Evolutionary conservation across 371 early-diverging fungal genomes (phyloP), one percentile per base, ranked within the genome.

Genomic region (Mortierella sp.): DNA sequence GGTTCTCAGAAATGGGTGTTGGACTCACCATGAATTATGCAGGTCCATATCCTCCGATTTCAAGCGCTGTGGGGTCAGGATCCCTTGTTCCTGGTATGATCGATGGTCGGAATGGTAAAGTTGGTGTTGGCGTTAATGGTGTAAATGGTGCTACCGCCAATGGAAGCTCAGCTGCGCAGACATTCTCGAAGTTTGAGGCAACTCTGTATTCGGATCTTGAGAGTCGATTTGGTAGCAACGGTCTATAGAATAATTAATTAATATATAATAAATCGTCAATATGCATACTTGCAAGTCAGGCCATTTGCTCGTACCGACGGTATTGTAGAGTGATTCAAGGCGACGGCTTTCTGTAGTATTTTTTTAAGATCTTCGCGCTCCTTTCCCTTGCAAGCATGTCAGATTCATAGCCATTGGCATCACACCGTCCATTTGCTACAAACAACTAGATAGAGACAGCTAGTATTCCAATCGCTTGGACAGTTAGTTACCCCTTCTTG

Each of bases 1-100:
- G 81, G 40, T 80, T 80, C 37, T 66, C 81, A 32, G 81, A 80
- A 51, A 80, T 80, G 81, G 81, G 81, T 1, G 52, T 72, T 18
- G 81, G 81, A 5, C 68, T 80, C 32, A 75, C 74, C 16, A 78
- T 78, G 78, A 73, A 66, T 57, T 73, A 73, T 51, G 47, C 78
- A 8, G 61, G 79, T 0, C 37, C 70, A 14, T 78, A 78, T 55
- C 70, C 78, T 62, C 24, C 62, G 1, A 47, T 32, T 22, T 28
- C 45, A 35, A 55, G 28, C 16, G 52, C 43, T 6, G 28, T 16
- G 45, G 43, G 35, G 12, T 35, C 51, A 40, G 52, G 49, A 45
- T 35, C 60, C 18, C 11, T 54, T 64, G 40, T 40, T 14, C 35
- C 64, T 24, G 32, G 12, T 10, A 40, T 54, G n/a, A 22, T n/a